Conservation (phyloP, 495 filamentous ascomycete species). For the Aspergillus bertholletiae region DNA sequence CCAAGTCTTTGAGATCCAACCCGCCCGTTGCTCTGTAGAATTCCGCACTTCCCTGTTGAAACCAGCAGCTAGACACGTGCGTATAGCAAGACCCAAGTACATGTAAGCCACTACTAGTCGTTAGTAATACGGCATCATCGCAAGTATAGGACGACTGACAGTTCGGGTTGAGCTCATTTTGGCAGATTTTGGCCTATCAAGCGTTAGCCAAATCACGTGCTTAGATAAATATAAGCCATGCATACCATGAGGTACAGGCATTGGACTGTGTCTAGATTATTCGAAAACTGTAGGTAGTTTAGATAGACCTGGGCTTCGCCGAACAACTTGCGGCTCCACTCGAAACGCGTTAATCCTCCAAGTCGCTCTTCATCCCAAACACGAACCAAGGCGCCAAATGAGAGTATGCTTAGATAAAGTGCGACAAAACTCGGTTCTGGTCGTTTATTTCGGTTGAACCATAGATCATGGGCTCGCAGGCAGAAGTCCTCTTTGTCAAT, state of each 20-base stretch:
- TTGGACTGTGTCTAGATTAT: slow-evolving; percentile 40
- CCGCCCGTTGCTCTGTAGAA: slow-evolving; percentile 31
- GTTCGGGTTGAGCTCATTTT: slow-evolving; percentile 42
- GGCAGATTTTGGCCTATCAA: slow-evolving; percentile 37
- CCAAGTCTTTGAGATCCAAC: slow-evolving; percentile 43
- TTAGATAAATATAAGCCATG: not conserved
- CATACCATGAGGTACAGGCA: slow-evolving; percentile 39
- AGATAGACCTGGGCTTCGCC: slow-evolving; percentile 36
- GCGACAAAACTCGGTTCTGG: slow-evolving; percentile 38
- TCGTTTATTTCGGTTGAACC: slow-evolving; percentile 28
- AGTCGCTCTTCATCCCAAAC: slow-evolving; percentile 37
- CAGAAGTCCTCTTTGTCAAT: slow-evolving; percentile 40
- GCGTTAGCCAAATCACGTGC: slow-evolving; percentile 2
- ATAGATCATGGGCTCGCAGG: slow-evolving; percentile 34
- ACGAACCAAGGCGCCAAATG: slow-evolving; percentile 34
- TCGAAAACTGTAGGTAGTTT: slow-evolving; percentile 34
- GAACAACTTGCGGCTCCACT: slow-evolving; percentile 44
- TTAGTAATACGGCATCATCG: not conserved
- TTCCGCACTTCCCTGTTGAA: slow-evolving; percentile 36
- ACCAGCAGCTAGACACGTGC: slow-evolving; percentile 39
- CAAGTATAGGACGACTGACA: slow-evolving; percentile 15
- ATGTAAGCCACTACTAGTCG: slow-evolving; percentile 38
- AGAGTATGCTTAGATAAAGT: slow-evolving; percentile 37
- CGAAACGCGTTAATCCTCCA: slow-evolving; percentile 35
- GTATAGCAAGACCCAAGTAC: slow-evolving; percentile 39